Evolutionary conservation across 192 early-diverging fungal species (phyloP).

Genomic region (Backusella westeae): DNA sequence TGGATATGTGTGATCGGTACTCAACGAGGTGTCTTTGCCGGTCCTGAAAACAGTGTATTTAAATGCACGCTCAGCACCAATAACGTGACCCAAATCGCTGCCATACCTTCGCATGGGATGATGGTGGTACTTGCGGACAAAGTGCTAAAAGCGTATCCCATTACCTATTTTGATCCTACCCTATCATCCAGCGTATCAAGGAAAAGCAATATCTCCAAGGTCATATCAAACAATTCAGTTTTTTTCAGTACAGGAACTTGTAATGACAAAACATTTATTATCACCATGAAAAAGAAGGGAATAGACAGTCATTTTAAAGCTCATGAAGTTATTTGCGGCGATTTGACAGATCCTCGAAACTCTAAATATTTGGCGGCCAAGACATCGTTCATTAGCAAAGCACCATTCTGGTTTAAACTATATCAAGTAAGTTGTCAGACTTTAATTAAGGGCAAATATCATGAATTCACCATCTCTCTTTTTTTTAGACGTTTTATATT

Average conservation of each 20-base stretch:
- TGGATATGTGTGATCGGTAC: constrained; percentile 75
- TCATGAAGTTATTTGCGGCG: constrained; percentile 27
- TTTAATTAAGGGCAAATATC: no score
- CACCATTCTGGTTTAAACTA: constrained; percentile 26
- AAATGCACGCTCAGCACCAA: background rate
- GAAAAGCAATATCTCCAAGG: background rate
- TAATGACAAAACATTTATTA: constrained; percentile 54
- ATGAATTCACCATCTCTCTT: background rate
- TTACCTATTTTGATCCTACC: constrained; percentile 62
- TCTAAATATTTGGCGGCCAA: constrained; percentile 9
- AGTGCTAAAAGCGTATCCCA: constrained; percentile 60
- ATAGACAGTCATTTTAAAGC: constrained; percentile 36
- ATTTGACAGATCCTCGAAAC: constrained; percentile 26
- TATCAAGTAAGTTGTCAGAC: constrained; percentile 19
- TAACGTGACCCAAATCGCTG: background rate
- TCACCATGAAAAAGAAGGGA: constrained; percentile 32
- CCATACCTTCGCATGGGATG: background rate
- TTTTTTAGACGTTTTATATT: constrained; percentile 84
- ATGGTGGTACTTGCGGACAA: constrained; percentile 39
- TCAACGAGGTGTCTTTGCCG: constrained; percentile 71
- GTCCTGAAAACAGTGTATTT: constrained; percentile 3
- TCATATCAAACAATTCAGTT: constrained; percentile 40
- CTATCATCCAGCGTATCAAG: background rate
- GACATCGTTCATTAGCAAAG: constrained; percentile 21
- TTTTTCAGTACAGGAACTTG: constrained; percentile 75